Conservation (phyloP, 176 grass and related monocot genomes). For the Echinochloa phyllopogon region DNA sequence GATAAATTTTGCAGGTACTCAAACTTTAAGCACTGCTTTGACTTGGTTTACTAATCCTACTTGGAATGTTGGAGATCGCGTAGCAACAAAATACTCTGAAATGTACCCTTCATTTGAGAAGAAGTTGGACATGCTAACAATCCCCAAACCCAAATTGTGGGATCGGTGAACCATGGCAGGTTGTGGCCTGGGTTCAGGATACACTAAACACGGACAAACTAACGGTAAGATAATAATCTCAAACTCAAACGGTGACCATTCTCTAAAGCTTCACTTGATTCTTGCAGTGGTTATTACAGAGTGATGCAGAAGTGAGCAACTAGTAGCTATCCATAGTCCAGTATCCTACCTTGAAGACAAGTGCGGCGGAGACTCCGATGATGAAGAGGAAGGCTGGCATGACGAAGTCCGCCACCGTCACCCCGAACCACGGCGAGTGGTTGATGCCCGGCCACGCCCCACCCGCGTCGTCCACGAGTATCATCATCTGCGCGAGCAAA, state of each 20-base stretch:
- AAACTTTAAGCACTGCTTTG: background rate
- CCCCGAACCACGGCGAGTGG: slow-evolving; percentile 91
- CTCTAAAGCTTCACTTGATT: background rate
- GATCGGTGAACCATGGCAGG: background rate
- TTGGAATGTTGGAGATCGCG: background rate
- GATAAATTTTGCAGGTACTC: background rate
- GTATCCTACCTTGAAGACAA: slow-evolving; percentile 87
- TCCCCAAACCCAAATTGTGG: background rate
- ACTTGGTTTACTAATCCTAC: background rate
- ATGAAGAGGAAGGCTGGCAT: slow-evolving; percentile 97
- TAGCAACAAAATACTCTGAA: background rate
- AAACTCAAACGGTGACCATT: background rate
- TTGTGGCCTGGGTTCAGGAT: background rate
- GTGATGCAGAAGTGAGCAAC: background rate
- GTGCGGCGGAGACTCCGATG: slow-evolving; percentile 77
- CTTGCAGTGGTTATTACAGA: background rate
- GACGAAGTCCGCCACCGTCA: slow-evolving; percentile 92
- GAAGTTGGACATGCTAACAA: background rate
- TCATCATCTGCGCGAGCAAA: slow-evolving; percentile 67
- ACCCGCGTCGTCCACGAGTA: slow-evolving; percentile 90
- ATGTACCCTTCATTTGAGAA: background rate
- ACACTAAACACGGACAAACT: background rate
- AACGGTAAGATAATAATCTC: background rate
- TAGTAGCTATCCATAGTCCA: background rate
- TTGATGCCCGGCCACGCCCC: slow-evolving; percentile 93